A percentile compares a stretch with the other conserved stretches of the same genome.
phyloP scores from a whole-genome alignment of 1,139 yeast genomes.

The Pneumocystis carinii region DNA sequence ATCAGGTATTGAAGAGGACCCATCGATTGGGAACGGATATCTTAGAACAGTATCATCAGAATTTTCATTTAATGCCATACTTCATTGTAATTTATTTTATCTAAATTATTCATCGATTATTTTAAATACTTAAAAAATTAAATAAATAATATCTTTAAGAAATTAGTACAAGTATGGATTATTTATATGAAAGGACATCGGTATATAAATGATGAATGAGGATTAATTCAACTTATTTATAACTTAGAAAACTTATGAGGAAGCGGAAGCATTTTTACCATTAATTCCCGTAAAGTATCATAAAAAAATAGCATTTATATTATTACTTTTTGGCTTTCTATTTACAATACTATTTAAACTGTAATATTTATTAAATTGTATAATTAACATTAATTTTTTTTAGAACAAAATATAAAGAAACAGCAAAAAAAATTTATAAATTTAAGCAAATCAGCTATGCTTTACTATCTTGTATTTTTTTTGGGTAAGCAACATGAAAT shows the following conservation, averaged over 20 bases:
- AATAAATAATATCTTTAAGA: not conserved
- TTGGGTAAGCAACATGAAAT: not conserved
- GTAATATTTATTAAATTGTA: not conserved
- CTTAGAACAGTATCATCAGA: not conserved
- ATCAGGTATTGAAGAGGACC: not conserved
- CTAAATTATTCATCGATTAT: constrained; percentile 6
- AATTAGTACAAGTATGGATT: constrained; percentile 3
- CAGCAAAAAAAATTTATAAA: constrained; percentile 9
- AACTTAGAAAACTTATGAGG: constrained; percentile 10
- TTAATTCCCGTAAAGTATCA: constrained; percentile 9
- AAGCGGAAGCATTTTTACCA: constrained; percentile 11
- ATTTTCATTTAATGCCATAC: not conserved
- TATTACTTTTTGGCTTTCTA: constrained; percentile 11
- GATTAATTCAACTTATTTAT: not conserved
- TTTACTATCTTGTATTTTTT: constrained; percentile 10
- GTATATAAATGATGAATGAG: not conserved
- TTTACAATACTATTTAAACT: constrained; percentile 11
- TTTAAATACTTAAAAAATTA: not conserved
- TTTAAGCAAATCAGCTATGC: constrained; percentile 9
- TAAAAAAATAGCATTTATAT: constrained; percentile 8
- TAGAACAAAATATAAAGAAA: constrained; percentile 7
- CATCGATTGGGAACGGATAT: not conserved
- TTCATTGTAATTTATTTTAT: constrained; percentile 7
- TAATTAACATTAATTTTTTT: not conserved
- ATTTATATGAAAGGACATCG: constrained; percentile 1